Evolutionary conservation across 306 rosid species (phyloP).

Genomic region (Oemleria cerasiformis): DNA sequence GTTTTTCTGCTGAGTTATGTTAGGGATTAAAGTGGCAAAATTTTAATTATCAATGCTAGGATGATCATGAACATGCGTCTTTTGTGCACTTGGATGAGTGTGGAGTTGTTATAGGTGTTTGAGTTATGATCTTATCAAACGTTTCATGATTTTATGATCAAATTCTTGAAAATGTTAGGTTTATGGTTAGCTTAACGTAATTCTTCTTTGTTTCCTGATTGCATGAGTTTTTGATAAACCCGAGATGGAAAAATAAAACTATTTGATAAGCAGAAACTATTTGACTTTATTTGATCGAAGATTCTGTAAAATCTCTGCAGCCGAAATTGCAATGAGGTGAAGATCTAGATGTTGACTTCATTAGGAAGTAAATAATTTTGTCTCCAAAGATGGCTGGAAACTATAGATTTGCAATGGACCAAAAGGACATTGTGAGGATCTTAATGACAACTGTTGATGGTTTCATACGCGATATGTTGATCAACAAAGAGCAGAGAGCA

Average conservation of each 20-base stretch:
- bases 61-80: neutral
- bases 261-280: neutral
- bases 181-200: neutral
- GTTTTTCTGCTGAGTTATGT: neutral
- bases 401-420: constrained; percentile 61
- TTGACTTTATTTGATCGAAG: neutral
- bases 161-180: neutral
- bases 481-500: constrained; percentile 60
- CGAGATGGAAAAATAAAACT: neutral
- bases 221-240: neutral
- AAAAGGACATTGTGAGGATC: constrained; percentile 59
- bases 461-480: constrained; percentile 59
- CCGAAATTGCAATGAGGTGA: constrained; percentile 9
- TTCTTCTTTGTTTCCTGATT: neutral
- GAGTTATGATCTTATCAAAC: neutral
- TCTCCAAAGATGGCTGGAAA: constrained; percentile 43
- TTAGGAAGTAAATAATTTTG: constrained; percentile 14
- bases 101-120: neutral
- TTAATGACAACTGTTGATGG: constrained; percentile 53
- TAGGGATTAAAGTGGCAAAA: too few relatives aligned
- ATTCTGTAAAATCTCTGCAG: neutral
- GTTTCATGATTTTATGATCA: neutral
- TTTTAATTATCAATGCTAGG: neutral
- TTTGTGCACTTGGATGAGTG: neutral
- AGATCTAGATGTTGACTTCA: neutral